phyloP scores from a whole-genome alignment of 2,329 filamentous ascomycete species.

The Conoideocrella luteorostrata region DNA sequence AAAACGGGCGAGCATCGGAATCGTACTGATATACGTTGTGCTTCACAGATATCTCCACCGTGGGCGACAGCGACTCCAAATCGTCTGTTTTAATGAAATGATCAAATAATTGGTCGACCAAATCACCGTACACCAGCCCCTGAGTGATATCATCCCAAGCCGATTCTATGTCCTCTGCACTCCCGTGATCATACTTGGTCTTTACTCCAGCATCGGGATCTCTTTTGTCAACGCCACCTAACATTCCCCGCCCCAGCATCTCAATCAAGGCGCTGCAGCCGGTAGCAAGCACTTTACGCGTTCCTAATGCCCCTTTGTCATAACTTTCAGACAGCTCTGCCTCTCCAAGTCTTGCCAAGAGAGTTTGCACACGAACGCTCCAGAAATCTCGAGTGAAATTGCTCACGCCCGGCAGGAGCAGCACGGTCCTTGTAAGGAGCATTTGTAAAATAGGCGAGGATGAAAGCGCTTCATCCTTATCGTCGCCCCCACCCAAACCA shows the following conservation, averaged over 20 bases:
- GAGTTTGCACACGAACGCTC: slow-evolving; percentile 51
- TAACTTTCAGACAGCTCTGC: slow-evolving; percentile 75
- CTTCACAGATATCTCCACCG: slow-evolving; percentile 59
- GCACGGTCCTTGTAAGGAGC: slow-evolving; percentile 57
- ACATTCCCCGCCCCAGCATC: slow-evolving; percentile 57
- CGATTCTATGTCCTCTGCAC: slow-evolving; percentile 52
- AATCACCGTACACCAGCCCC: slow-evolving; percentile 59
- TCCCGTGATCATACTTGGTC: slow-evolving; percentile 48
- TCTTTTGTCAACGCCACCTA: slow-evolving; percentile 45
- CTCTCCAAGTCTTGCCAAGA: slow-evolving; percentile 56
- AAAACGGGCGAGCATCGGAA: background rate
- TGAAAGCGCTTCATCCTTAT: slow-evolving; percentile 27
- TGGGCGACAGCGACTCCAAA: slow-evolving; percentile 56
- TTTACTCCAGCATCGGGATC: slow-evolving; percentile 11
- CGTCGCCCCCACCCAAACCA: slow-evolving; percentile 6
- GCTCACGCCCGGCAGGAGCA: slow-evolving; percentile 60
- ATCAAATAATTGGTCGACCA: slow-evolving; percentile 59
- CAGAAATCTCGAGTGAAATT: slow-evolving; percentile 60
- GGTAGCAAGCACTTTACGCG: slow-evolving; percentile 68
- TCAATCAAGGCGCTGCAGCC: slow-evolving; percentile 65
- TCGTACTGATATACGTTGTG: slow-evolving; percentile 63
- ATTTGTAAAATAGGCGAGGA: slow-evolving; percentile 62
- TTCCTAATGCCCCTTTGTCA: slow-evolving; percentile 69
- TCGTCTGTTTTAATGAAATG: slow-evolving; percentile 54
- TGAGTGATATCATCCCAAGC: slow-evolving; percentile 64